Base-by-base conservation (phyloP, 2,329 filamentous ascomycete genomes). In the Verticillium zaregamsianum region DNA sequence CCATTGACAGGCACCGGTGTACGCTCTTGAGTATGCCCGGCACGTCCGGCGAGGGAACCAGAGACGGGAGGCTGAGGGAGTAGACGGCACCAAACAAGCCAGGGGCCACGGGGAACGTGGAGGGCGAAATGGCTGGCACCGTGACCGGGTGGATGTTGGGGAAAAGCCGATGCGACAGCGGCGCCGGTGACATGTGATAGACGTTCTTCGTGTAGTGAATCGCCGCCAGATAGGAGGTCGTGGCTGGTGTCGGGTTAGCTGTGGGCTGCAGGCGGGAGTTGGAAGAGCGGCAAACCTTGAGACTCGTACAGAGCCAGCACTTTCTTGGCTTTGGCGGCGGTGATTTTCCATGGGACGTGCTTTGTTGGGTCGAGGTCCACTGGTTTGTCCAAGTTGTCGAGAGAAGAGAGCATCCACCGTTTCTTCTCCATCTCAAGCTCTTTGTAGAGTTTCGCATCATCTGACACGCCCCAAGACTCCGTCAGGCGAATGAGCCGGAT, bases 361-460 rank as follows among this genome's bases (percentile, higher is more conserved):
- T 6, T 62, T 31, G 39, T 23, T 0, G 65, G 61, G 8, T 69
- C 64, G 11, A 68, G 56, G 14, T 70, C 62, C 9, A 63, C 61
- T 1, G 70, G 66, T 35, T 78, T 77, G 40, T 77, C 79, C 68
- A 79, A 76, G 65, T 75, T 77, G 64, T 80, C 79, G 59, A 90
- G 73, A 1, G 80, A 80, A 32, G 82, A 86, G 37, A 88, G 76
- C 75, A 92, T 82, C 86, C 86, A 88, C 49, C 83, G 73, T 67
- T 86, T 84, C 68, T 84, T 84, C 64, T 84, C 81, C 57, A 84
- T 74, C 62, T 83, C 82, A 4, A 83, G 67, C 58, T 83, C 80
- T 66, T 78, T 77, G 66, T 81, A 82, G 23, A 84, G 71, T 40
- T 75, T 78, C 3, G 80, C 76, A 60, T 83, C 80, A 0, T 74